These are phyloP conservation scores for Leishmania tarentolae DNA, from an alignment of 208 protist genomes.

Conservation along the genomic window DNA sequence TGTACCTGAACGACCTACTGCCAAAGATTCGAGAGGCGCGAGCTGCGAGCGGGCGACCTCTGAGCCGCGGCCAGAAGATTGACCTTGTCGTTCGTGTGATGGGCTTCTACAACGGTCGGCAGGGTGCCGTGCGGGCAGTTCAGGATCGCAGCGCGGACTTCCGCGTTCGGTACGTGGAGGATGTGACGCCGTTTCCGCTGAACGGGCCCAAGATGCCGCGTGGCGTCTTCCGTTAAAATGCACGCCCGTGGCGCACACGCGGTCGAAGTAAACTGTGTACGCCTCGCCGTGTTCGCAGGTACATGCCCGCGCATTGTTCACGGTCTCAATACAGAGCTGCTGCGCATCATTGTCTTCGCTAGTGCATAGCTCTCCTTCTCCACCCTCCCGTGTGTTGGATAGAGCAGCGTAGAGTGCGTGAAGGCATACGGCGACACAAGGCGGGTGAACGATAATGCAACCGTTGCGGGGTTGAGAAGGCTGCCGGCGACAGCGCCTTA, in stretches of 20 bases:
- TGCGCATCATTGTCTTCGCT: background rate
- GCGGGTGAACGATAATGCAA: background rate
- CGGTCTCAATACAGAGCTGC: background rate
- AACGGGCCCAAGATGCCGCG: slow-evolving; percentile 91
- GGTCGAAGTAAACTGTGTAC: background rate
- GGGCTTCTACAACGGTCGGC: slow-evolving; percentile 91
- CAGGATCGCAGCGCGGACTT: slow-evolving; percentile 81
- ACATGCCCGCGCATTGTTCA: background rate
- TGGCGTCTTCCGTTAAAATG: slow-evolving; percentile 72
- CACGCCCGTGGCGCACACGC: background rate
- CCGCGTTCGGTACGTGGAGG: slow-evolving; percentile 83
- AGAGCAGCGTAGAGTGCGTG: background rate
- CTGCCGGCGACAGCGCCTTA: background rate
- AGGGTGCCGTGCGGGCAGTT: slow-evolving; percentile 86
- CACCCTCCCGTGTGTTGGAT: background rate
- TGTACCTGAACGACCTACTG: slow-evolving; percentile 87
- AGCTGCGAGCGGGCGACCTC: slow-evolving; percentile 47
- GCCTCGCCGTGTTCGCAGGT: background rate
- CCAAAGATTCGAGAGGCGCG: slow-evolving; percentile 75
- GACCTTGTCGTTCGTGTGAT: slow-evolving; percentile 90
- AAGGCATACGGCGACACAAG: background rate
- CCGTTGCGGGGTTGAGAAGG: background rate
- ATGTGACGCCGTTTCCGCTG: slow-evolving; percentile 90
- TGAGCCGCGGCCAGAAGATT: slow-evolving; percentile 76
- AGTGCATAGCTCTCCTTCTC: background rate